Percentiles rank a stretch among this genome's conserved stretches.
Conservation (phyloP, 176 grass and related monocot species). For the Avena eriantha region DNA sequence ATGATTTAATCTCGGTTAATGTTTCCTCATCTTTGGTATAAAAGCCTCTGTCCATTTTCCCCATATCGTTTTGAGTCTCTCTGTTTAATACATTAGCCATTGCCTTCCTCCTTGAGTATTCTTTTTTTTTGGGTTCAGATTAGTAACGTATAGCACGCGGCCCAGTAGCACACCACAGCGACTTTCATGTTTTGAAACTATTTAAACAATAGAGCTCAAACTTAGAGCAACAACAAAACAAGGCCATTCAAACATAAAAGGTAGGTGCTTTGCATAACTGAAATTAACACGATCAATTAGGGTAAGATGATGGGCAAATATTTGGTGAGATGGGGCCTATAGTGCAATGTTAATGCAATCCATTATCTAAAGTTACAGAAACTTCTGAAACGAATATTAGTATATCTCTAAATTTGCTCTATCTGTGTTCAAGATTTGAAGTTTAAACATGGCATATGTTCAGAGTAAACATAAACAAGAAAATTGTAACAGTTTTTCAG, state of each 20-base stretch:
- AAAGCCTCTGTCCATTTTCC: not conserved
- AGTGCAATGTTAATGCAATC: not conserved
- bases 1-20: not conserved
- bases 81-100: not conserved
- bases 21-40: not conserved
- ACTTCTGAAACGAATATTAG: not conserved
- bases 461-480: not conserved
- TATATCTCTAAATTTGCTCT: not conserved
- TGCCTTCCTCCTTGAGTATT: not conserved
- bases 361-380: not conserved
- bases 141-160: too few relatives aligned
- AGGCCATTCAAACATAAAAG: not conserved
- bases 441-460: not conserved
- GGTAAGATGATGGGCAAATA: not conserved
- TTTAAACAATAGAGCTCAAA: not conserved
- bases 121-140: too few relatives aligned
- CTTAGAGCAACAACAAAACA: not conserved
- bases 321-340: not conserved
- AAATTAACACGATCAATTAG: not conserved
- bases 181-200: too few relatives aligned
- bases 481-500: not conserved
- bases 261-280: not conserved
- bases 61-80: not conserved
- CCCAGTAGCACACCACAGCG: not conserved
- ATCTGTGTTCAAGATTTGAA: not conserved